Conservation (phyloP, 1,284 basidiomycete genomes). For the Paramarasmius palmivorus region DNA sequence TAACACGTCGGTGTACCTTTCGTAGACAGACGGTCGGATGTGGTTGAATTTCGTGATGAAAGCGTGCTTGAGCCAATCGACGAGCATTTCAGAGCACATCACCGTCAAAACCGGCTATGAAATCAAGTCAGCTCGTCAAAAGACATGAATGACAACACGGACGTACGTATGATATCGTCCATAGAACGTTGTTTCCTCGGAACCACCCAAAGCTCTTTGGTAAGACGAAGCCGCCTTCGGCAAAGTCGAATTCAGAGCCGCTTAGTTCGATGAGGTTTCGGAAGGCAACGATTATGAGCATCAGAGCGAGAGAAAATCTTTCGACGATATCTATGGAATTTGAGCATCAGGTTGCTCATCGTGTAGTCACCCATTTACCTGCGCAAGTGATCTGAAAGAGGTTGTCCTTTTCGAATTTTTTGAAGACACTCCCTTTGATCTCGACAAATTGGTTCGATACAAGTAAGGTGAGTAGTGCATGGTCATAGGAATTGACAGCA, state of each 20-base stretch:
- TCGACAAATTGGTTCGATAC: conserved; percentile 99
- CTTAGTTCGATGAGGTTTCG: conserved; percentile 95
- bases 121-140: background rate
- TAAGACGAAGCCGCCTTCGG: conserved; percentile 61
- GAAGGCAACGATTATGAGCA: conserved; percentile 91
- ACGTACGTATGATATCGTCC: conserved; percentile 89
- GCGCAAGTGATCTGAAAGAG: conserved; percentile 99
- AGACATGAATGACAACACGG: background rate
- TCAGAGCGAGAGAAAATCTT: conserved; percentile 90
- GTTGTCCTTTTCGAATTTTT: conserved; percentile 99
- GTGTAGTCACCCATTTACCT: conserved; percentile 45
- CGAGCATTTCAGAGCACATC: conserved; percentile 88
- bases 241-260: conserved; percentile 83
- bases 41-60: conserved; percentile 99
- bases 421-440: conserved; percentile 99
- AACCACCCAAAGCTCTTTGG: conserved; percentile 89
- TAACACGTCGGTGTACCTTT: conserved; percentile 93
- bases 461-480: conserved; percentile 91
- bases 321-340: conserved; percentile 88
- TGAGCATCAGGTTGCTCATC: conserved; percentile 2
- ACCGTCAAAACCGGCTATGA: conserved; percentile 42
- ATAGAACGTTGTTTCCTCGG: conserved; percentile 74
- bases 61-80: conserved; percentile 99
- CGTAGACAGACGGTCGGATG: conserved; percentile 94
- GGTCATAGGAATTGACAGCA: conserved; percentile 98